Base-by-base conservation (phyloP, 805 yeast genomes). In the Ogataea salicorniae region DNA sequence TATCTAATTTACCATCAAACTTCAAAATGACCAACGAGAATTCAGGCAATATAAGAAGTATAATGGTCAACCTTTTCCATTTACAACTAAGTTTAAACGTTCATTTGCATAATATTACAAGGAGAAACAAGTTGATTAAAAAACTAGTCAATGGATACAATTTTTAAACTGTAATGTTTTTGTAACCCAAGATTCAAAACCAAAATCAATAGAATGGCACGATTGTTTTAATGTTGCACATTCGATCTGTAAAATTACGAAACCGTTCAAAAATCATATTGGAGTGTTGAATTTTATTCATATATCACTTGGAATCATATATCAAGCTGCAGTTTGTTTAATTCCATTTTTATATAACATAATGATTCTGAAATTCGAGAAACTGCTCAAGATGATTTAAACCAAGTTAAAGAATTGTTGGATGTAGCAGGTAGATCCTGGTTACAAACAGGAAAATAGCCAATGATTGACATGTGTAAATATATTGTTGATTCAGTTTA, bases 321-420 rank as follows among this genome's bases (percentile, higher is more conserved):
- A 41, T 29, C 42, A 43, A 39, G 38, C 39, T 22, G 41, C 41
- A 6, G 36, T 41, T 34, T 16, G 40, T 5, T 22, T 38, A 17
- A 15, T 44, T 13, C 47, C 47, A 13, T 37, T 41, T 23, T 18
- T 44, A 13, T 44, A 22, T 44, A 22, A 16, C 36, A 47, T 34
- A 34, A 17, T 3, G 47, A 47, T 39, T 39, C 35, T 2, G 36
- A 31, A 5, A 23, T 47, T 7, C 38, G 45, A 23, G 20, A 26
- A 2, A 16, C 18, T 6, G 41, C 47, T 5, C 11, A 23, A 11
- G 15, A 23, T 3, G 45, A 40, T 33, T 29, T 47, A 5, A 18
- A 33, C 6, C 26, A 34, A 23, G 16, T 18, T 33, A 17, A 9
- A 6, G n/a, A 36, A 14, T 20, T 47, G 7, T 33, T 40, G 16